phyloP scores from a whole-genome alignment of 1,284 basidiomycete species.

The Ceraceosorus guamensis region DNA sequence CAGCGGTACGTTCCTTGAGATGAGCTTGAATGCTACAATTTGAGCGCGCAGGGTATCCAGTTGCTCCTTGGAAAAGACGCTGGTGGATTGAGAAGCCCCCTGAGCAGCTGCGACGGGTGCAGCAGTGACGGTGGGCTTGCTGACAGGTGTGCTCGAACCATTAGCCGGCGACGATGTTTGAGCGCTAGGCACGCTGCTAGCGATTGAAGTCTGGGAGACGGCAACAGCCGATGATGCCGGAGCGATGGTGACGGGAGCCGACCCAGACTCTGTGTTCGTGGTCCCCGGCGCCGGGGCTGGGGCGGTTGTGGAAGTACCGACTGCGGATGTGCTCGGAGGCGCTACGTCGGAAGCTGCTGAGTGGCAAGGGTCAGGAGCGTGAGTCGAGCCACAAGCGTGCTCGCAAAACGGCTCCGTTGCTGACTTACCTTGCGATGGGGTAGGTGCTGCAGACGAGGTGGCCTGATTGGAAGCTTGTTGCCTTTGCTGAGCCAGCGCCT shows the following conservation, averaged over 20 bases:
- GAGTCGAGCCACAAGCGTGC: not conserved
- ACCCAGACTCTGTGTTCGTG: no score
- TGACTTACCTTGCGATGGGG: not conserved
- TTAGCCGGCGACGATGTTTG: conserved; percentile 13
- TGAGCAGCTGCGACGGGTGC: conserved; percentile 39
- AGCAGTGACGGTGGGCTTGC: conserved; percentile 60
- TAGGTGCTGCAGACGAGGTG: not conserved
- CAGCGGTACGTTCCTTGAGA: conserved; percentile 70
- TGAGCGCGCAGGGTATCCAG: conserved; percentile 77
- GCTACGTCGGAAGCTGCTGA: not conserved
- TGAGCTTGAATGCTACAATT: conserved; percentile 79
- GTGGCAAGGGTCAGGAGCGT: not conserved
- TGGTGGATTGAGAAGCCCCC: conserved; percentile 5
- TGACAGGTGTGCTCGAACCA: conserved; percentile 35
- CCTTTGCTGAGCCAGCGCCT: conserved; percentile 32
- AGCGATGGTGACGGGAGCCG: no score
- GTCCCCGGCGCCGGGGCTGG: not conserved
- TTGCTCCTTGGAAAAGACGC: conserved; percentile 64
- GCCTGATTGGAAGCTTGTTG: not conserved
- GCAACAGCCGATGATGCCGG: no score
- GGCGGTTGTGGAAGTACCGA: conserved; percentile 2
- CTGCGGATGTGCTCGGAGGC: conserved; percentile 5
- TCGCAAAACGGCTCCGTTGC: not conserved
- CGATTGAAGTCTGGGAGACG: not conserved
- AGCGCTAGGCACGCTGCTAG: conserved; percentile 2